Base-by-base conservation (phyloP, 192 early-diverging fungal species). In the Entophlyctis helioformis region DNA sequence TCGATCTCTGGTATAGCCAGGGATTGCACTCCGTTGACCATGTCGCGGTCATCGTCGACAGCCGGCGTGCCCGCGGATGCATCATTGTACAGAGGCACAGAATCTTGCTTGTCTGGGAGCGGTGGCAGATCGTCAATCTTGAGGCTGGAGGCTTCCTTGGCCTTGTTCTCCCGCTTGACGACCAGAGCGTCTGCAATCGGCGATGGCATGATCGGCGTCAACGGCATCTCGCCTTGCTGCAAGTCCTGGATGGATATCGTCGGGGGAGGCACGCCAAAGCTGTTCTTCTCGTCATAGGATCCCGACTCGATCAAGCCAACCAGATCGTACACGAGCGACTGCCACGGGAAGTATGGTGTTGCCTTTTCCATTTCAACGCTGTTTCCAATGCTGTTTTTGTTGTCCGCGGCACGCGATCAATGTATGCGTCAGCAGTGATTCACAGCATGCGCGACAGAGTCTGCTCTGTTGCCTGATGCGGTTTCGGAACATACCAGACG, bases 401-500 rank as follows among this genome's bases (percentile, higher is more conserved):
- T n/a, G n/a, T n/a, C n/a, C n/a, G n/a, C n/a, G n/a, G n/a, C n/a
- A n/a, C n/a, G n/a, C n/a, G n/a, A n/a, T n/a, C 21, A 31, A 53
- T 13, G 1, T 18, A 50, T 15, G 20, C n/a, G 2, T 21, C 11
- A 15, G 22, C 10, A 41, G 12, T 41, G 39, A 1, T 16, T 21
- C 16, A 12, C 20, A 41, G 22, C 1, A n/a, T 36, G 10, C 12
- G 18, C 7, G 18, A 11, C 7, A 18, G 20, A 41, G 35, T 16
- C 1, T n/a, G 26, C n/a, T 21, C 48, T 22, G 21, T 35, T 27
- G 16, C n/a, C 23, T 11, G 25, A n/a, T n/a, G n/a, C n/a, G n/a
- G n/a, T n/a, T n/a, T n/a, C n/a, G n/a, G n/a, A n/a, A n/a, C 37
- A 33, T 59, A 72, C 70, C 71, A 68, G 27, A 62, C 33, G 21